Evolutionary conservation across 192 early-diverging fungal genomes (phyloP), one percentile per base, ranked within the genome.

Genomic region (Podochytrium sp.): DNA sequence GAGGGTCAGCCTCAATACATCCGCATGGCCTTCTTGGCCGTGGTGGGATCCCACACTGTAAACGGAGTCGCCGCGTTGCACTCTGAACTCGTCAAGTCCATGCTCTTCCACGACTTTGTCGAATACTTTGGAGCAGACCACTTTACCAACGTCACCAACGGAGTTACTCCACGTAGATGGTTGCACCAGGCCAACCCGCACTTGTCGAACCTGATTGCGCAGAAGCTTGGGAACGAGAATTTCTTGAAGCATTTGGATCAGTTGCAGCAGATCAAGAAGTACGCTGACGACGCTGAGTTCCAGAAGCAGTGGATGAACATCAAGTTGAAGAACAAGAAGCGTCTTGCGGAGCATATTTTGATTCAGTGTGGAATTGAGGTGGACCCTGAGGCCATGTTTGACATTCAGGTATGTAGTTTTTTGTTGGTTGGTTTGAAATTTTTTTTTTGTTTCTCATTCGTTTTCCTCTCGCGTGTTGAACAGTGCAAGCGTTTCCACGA

Each of bases 71-170:
- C 97, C 27, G 79, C 79, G 16, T 40, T 86, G 0, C 85, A 86
- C 68, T 86, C 85, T 5, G 74, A 84, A 29, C 72, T 86, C 30
- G 76, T 86, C 43, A 81, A 78, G 47, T 38, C 68, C 2, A 62
- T 89, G 78, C 89, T 98, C 68, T 98, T 99, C 82, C 78, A 84
- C 65, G 96, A 97, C 79, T 98, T 98, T 81, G 92, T 96, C 50
- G 85, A 87, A 33, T 91, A 89, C 79, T 96, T 90, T 84, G 96
- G 95, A 43, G 82, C 80, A 18, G 89, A 90, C 43, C 94, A 93
- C 80, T 98, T 99, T 67, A 88, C 91, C 78, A 99, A 99, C 86
- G 96, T 96, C 78, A 99, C 97, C 71, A 99, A 99, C 78, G 97
- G 97, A 62, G 91, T 99, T 55, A 96, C 97, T 7, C 97, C 97